phyloP scores from a whole-genome alignment of 1,139 yeast genomes.

The Scheffersomyces lignicola region DNA sequence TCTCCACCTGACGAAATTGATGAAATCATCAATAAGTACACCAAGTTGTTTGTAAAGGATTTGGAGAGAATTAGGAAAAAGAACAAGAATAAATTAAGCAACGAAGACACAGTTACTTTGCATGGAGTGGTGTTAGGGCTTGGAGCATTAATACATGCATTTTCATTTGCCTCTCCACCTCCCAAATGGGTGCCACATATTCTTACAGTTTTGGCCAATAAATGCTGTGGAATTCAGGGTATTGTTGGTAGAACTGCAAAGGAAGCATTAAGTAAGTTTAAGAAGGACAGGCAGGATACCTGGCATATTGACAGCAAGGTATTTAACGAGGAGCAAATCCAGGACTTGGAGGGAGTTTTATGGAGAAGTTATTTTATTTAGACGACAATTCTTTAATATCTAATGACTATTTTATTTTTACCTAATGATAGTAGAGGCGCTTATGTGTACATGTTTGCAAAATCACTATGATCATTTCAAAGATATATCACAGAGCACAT shows the following conservation, averaged over 20 bases:
- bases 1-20: constrained; percentile 61
- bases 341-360: constrained; percentile 90
- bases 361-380: constrained; percentile 91
- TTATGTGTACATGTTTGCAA: no score
- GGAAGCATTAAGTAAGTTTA: constrained; percentile 77
- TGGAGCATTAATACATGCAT: constrained; percentile 87
- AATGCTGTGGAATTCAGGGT: constrained; percentile 71
- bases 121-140: constrained; percentile 92
- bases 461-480: no score
- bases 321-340: constrained; percentile 78
- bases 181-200: constrained; percentile 87
- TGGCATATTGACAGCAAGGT: constrained; percentile 89
- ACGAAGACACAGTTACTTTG: constrained; percentile 48
- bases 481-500: no score
- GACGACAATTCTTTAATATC: no score
- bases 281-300: constrained; percentile 90
- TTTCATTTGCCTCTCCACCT: constrained; percentile 88
- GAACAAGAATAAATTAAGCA: constrained; percentile 29
- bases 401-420: no score
- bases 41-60: constrained; percentile 23
- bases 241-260: constrained; percentile 85
- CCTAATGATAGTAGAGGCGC: no score
- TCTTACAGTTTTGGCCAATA: constrained; percentile 66
- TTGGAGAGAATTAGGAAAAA: constrained; percentile 33
- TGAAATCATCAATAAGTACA: constrained; percentile 25